phyloP scores from a whole-genome alignment of 1,139 yeast genomes.

The Suhomyces yuchorum region DNA sequence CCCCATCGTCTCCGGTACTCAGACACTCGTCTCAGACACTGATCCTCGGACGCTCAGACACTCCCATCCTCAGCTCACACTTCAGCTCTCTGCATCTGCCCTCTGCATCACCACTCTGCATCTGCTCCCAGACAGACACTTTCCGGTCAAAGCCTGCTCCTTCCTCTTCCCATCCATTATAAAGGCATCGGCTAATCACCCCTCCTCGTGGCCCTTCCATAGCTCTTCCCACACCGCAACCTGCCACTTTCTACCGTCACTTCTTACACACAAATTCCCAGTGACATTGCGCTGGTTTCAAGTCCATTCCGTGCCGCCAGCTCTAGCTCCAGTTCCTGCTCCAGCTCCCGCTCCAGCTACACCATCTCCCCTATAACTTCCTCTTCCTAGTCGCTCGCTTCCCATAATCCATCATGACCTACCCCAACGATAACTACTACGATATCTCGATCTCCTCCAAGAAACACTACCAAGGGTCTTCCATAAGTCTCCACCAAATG shows the following conservation, averaged over 20 bases:
- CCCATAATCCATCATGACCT: conserved; percentile 16
- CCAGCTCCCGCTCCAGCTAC: background rate
- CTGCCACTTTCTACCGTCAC: too few species aligned
- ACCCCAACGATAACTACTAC: conserved; percentile 31
- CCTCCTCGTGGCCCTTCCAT: too few species aligned
- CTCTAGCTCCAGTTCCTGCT: background rate
- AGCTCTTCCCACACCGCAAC: too few species aligned
- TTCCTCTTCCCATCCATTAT: too few species aligned
- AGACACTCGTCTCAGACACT: background rate
- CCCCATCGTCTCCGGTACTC: background rate
- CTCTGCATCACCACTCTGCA: too few species aligned
- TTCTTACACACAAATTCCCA: background rate
- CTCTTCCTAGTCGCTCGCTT: background rate
- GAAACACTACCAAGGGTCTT: background rate
- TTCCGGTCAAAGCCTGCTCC: too few species aligned
- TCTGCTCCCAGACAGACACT: too few species aligned
- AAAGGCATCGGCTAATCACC: too few species aligned
- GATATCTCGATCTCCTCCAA: conserved; percentile 28
- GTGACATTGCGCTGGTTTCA: background rate
- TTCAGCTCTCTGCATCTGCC: too few species aligned
- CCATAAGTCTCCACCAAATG: conserved; percentile 7
- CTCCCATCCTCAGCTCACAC: too few species aligned
- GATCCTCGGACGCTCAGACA: background rate
- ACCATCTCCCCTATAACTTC: background rate
- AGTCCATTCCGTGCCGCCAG: too few species aligned